Evolutionary conservation across 1,284 basidiomycete genomes (phyloP).

Genomic region (Cutaneotrichosporon mucoides): DNA sequence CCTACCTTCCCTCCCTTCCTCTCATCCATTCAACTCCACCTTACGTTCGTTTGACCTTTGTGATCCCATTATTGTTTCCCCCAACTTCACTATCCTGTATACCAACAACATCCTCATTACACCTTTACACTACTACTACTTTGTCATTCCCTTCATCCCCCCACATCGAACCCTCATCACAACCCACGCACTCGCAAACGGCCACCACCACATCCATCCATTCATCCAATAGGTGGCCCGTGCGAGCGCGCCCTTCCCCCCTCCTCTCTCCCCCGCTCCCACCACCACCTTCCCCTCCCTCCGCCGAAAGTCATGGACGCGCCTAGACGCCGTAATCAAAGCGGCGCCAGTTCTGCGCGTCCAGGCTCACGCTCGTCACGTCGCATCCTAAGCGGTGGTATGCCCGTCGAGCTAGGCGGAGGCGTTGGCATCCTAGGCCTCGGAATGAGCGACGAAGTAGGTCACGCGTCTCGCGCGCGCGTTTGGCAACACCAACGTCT

Average conservation of each 20-base stretch:
- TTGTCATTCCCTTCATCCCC: background rate
- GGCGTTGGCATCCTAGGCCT: constrained; percentile 33
- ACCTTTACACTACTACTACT: no score
- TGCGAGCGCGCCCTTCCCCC: background rate
- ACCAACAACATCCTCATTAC: no score
- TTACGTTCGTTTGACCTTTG: no score
- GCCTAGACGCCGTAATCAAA: constrained; percentile 7
- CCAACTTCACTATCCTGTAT: no score
- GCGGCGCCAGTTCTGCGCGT: constrained; percentile 8
- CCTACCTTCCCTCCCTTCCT: no score
- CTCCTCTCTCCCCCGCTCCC: background rate
- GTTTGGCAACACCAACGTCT: no score
- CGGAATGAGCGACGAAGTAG: constrained; percentile 12
- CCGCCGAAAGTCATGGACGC: constrained; percentile 1
- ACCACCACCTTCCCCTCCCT: background rate
- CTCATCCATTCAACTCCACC: no score
- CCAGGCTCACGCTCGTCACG: constrained; percentile 18
- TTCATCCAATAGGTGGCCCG: background rate
- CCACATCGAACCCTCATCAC: background rate
- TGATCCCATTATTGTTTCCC: no score
- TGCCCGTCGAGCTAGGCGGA: constrained; percentile 34
- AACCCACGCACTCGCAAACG: background rate
- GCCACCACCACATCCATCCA: background rate
- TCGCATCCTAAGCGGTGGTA: constrained; percentile 18
- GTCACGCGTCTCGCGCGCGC: constrained; percentile 4